These are phyloP conservation scores for Schizosaccharomyces cryophilus DNA, from an alignment of 805 yeast genomes.

Conservation along the genomic window DNA sequence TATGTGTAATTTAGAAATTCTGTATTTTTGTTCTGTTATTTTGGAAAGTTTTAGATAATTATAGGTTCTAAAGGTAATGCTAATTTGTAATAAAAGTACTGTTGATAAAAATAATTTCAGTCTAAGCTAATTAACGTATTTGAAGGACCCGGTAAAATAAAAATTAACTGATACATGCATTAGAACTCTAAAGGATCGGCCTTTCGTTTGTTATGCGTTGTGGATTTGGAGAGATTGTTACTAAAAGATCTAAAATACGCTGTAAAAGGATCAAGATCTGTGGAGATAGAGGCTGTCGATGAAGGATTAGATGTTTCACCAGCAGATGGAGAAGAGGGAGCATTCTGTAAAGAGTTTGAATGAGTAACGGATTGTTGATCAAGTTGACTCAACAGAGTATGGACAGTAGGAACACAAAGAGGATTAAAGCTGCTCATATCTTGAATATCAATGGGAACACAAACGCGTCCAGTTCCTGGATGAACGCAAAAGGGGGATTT, in stretches of 20 bases:
- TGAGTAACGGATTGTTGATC: slow-evolving; percentile 14
- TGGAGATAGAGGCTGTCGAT: background rate
- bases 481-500: slow-evolving; percentile 94
- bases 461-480: slow-evolving; percentile 56
- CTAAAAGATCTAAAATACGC: slow-evolving; percentile 23
- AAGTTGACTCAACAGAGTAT: slow-evolving; percentile 37
- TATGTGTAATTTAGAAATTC: no score
- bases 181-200: background rate
- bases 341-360: background rate
- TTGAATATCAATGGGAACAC: slow-evolving; percentile 42
- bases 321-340: no score
- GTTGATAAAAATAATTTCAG: no score
- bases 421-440: slow-evolving; percentile 41
- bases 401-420: slow-evolving; percentile 49
- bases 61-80: no score
- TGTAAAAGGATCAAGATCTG: slow-evolving; percentile 40
- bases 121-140: no score
- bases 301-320: no score
- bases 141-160: no score
- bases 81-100: no score
- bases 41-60: no score
- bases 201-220: background rate
- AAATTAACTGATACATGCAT: background rate
- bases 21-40: no score
- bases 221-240: background rate